Base-by-base conservation (phyloP, 73 alveolate genomes). In the Paramecium octaurelia region DNA sequence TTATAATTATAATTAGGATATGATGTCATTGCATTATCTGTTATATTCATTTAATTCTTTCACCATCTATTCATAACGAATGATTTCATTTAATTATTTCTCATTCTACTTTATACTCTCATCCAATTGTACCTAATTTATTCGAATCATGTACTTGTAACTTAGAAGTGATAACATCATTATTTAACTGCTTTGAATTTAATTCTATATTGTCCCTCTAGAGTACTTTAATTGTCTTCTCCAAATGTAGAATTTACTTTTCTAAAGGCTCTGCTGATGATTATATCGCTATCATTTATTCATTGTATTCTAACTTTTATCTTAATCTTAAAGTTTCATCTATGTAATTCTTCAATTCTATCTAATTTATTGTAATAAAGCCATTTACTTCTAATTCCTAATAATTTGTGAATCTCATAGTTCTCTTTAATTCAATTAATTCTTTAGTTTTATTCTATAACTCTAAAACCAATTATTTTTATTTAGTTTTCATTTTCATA, bases 241-340 rank as follows among this genome's bases (percentile, higher is more conserved):
- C 91, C 20, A 31, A 46, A 20, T 80, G 75, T 27, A 80, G n/a
- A 23, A 44, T 18, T 80, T 46, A 16, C 46, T 46, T 80, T 80
- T 80, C 91, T 42, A 80, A 44, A 10, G 91, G 34, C 20, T 80
- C 76, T 24, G 75, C 91, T 18, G 70, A 80, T 23, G 46, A 24
- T 44, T 42, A 46, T 9, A 80, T 59, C 3, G 70, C 91, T 12
- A 80, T 46, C 70, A 80, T 80, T 80, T 80, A 48, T 42, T 40
- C 43, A 44, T 31, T 20, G 23, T 20, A 80, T 44, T 80, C 91
- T 43, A 80, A 80, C 31, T 80, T 21, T 46, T 16, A 43, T 80
- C 91, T 43, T 43, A 80, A 80, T 80, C 91, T 80, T 42, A 80
- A 14, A 8, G 91, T 80, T 48, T 80, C 91, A 42, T 80, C 91